Evolutionary conservation across 495 filamentous ascomycete species (phyloP).

Genomic region (Opeltia flavorubescens): DNA sequence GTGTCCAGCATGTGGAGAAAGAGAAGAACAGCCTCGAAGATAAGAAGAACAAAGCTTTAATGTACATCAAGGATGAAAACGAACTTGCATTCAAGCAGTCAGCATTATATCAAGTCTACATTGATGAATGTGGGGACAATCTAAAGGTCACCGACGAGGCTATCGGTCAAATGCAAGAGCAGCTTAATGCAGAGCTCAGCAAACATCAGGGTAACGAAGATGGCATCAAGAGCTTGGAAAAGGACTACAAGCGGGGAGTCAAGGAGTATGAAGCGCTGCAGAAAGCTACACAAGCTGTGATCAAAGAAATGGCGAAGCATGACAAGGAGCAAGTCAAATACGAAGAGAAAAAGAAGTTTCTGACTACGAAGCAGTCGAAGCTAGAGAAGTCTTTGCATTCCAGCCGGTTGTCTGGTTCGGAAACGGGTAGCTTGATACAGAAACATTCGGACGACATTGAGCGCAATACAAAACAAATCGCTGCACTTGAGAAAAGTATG

Average conservation of each 20-base stretch:
- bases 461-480: conserved; percentile 55
- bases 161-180: conserved; percentile 74
- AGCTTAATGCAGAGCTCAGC: conserved; percentile 77
- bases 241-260: conserved; percentile 62
- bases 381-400: conserved; percentile 75
- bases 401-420: conserved; percentile 50
- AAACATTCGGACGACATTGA: conserved; percentile 66
- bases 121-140: conserved; percentile 75
- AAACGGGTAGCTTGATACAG: conserved; percentile 62
- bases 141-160: conserved; percentile 80
- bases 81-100: conserved; percentile 80
- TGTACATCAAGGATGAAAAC: conserved; percentile 83
- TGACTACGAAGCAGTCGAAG: conserved; percentile 82
- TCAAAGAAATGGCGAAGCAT: conserved; percentile 81
- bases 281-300: conserved; percentile 59
- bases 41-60: conserved; percentile 88
- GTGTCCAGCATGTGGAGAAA: conserved; percentile 96
- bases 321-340: conserved; percentile 95
- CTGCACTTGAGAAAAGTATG: conserved; percentile 57
- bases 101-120: conserved; percentile 80
- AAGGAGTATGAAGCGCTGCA: conserved; percentile 76
- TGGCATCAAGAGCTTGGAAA: conserved; percentile 78
- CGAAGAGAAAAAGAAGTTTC: conserved; percentile 92
- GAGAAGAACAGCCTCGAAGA: conserved; percentile 84
- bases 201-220: conserved; percentile 86